These are phyloP conservation scores for Ailanthus altissimus DNA, from an alignment of 345 rosid species.

Conservation along the genomic window DNA sequence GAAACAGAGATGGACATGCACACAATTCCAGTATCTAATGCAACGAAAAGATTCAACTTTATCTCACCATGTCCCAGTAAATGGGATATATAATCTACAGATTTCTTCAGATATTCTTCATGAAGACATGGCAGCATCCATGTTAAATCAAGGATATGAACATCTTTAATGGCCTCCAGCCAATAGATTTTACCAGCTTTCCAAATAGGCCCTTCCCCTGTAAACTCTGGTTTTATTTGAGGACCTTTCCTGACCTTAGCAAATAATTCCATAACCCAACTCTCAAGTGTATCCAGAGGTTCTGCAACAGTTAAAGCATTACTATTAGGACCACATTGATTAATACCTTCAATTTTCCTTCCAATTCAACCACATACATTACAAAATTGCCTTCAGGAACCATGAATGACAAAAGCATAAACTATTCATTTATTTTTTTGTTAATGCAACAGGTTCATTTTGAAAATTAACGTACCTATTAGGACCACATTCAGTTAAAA, in stretches of 20 bases:
- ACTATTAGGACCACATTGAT: background rate
- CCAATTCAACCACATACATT: conserved; percentile 1
- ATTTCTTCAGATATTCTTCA: conserved; percentile 80
- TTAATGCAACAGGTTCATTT: too few species aligned
- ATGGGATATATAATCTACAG: conserved; percentile 95
- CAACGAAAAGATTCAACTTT: too few species aligned
- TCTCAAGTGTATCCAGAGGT: conserved; percentile 81
- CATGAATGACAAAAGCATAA: too few species aligned
- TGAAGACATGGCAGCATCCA: conserved; percentile 95
- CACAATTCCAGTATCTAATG: background rate
- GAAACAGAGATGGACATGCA: background rate
- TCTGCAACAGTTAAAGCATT: conserved; percentile 53
- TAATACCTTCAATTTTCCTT: conserved; percentile 7
- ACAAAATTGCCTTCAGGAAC: background rate
- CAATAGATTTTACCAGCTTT: conserved; percentile 72
- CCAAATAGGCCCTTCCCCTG: conserved; percentile 76
- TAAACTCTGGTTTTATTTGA: conserved; percentile 53
- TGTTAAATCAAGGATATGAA: conserved; percentile 76
- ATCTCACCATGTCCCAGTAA: conserved; percentile 87
- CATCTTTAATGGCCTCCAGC: conserved; percentile 89
- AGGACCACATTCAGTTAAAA: too few species aligned
- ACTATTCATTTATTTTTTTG: too few species aligned
- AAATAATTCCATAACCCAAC: conserved; percentile 87
- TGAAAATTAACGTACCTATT: too few species aligned
- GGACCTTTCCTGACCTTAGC: conserved; percentile 64